Evolutionary conservation across 2,329 filamentous ascomycete species (phyloP), one percentile per base, ranked within the genome.

Genomic region (Microthyrium microscopicum): DNA sequence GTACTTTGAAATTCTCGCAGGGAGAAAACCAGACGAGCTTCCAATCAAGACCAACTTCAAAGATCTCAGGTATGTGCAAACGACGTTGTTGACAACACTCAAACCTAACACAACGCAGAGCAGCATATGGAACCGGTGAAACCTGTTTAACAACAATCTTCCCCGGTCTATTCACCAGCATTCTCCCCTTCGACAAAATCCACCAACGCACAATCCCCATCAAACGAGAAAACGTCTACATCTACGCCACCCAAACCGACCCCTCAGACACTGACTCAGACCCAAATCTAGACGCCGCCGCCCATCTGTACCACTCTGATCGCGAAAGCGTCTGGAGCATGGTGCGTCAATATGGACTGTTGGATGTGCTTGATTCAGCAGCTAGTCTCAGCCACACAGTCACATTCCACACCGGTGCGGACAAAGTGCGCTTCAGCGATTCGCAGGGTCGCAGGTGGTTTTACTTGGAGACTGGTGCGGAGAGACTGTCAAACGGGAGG

Each of bases 301-400:
- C 34, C 15, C 28, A 31, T 13, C 34, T 36, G n/a, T 36, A 31
- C 16, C 34, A 36, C 20, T 28, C 22, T 29, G 34, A 36, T 17
- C 34, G 34, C 20, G 34, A 36, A 26, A 33, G 26, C 26, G 26
- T 36, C 19, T 31, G 16, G 13, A 21, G 27, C 17, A 24, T 36
- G 12, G 5, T 31, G 9, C 19, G 20, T 5, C 20, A 20, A 17
- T 36, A 26, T 16, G 34, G 31, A 17, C 27, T 36, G 9, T 6
- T 26, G 18, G 34, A 36, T n/a, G 20, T 36, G 11, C 5, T 36
- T 8, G 34, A 25, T 13, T 20, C 20, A 15, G 34, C 28, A 8
- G 25, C 34, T 13, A 33, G 26, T 11, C 28, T 36, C 12, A 20
- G 17, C 7, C 34, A 36, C 19, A 36, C 34, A 24, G 34, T 36